These are phyloP conservation scores for Suillus clintonianus DNA, from an alignment of 768 basidiomycete species.

Conservation along the genomic window DNA sequence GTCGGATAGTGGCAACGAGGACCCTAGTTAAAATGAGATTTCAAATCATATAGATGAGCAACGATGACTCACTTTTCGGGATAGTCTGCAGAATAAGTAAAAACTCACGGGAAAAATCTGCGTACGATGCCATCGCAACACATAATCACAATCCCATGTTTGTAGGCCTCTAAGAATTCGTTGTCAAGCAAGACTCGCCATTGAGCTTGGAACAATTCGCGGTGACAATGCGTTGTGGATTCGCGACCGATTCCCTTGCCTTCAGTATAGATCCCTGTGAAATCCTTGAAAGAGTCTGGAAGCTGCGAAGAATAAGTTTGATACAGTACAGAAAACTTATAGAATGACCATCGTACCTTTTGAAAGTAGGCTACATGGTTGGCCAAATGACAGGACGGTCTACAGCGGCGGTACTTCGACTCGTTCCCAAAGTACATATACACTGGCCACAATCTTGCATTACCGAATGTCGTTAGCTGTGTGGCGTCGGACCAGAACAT, in stretches of 20 bases:
- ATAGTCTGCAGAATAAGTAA: slow-evolving; percentile 21
- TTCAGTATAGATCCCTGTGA: not conserved
- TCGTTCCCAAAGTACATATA: slow-evolving; percentile 25
- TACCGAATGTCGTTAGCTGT: slow-evolving; percentile 29
- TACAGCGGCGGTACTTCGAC: slow-evolving; percentile 16
- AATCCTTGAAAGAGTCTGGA: slow-evolving; percentile 11
- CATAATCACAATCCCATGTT: slow-evolving; percentile 21
- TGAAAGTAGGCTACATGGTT: slow-evolving; percentile 13
- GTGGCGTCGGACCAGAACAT: slow-evolving; percentile 36
- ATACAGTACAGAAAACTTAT: too few species aligned
- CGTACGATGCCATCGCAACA: slow-evolving; percentile 15
- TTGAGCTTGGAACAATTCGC: slow-evolving; percentile 19
- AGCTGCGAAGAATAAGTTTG: slow-evolving; percentile 7
- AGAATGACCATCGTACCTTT: slow-evolving; percentile 9
- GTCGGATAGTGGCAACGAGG: slow-evolving; percentile 23
- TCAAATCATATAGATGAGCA: slow-evolving; percentile 10
- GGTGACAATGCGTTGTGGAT: slow-evolving; percentile 13
- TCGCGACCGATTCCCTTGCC: not conserved
- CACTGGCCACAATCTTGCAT: slow-evolving; percentile 24
- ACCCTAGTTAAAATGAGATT: not conserved
- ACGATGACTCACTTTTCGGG: slow-evolving; percentile 33
- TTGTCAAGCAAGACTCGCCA: slow-evolving; percentile 19
- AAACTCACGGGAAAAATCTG: slow-evolving; percentile 16
- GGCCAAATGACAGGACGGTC: slow-evolving; percentile 13
- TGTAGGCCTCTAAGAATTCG: slow-evolving; percentile 19